Evolutionary conservation across 192 early-diverging fungal species (phyloP), one percentile per base, ranked within the genome.

Genomic region (Spizellomyces sp.): DNA sequence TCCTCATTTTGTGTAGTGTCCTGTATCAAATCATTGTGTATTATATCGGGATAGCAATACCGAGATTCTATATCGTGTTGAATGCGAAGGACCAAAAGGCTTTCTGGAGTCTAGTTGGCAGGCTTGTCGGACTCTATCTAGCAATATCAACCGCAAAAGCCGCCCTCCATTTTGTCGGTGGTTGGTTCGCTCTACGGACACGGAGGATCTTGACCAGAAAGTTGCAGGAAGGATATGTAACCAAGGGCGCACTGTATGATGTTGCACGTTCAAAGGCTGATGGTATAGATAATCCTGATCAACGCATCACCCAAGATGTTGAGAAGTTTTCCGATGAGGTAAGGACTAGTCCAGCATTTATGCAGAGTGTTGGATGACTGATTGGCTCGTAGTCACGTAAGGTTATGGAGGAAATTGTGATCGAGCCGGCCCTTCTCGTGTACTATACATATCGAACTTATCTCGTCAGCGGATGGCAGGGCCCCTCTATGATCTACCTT

Each of bases 221-320:
- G 57, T 79, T 94, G 9, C 92, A 94, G 55, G 46, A 55, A 61
- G 76, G 81, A 43, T 95, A 94, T 83, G 48, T 64, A 27, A 43
- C n/a, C 36, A 41, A 52, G 15, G 46, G 21, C 48, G 52, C 45
- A 2, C 61, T 64, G 56, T 69, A 48, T 58, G 47, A 42, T 21
- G 58, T 77, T 36, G 42, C 55, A n/a, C 41, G 15, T 42, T 50
- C 12, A 8, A n/a, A 66, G 44, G 55, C 9, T 14, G 60, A 45
- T 52, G 50, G 59, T 48, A 46, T 69, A 27, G 75, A 78, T 48
- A 73, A 78, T 74, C 70, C 72, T 7, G 95, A 98, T 72, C 93
- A 94, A 77, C 87, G 94, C 14, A 93, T 96, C 47, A 84, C 94
- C 15, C 93, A 95, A 77, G 95, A 98, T 75, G 86, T 95, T 45